Percentiles rank a stretch among this genome's conserved stretches.
phyloP scores from a whole-genome alignment of 495 filamentous ascomycete genomes.

The Staphylotrichum tortipilum region DNA sequence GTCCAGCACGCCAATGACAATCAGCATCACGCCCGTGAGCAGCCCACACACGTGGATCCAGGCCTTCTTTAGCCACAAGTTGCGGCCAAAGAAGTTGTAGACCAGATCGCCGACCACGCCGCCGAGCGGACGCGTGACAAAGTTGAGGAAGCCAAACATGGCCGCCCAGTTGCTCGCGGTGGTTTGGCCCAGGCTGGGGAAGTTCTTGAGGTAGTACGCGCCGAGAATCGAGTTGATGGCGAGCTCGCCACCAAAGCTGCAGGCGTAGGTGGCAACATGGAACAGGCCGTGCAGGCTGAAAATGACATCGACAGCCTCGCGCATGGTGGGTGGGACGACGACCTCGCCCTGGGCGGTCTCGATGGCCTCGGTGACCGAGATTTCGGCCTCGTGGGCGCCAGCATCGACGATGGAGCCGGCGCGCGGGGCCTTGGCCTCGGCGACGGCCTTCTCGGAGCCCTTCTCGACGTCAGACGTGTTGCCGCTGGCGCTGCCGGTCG shows the following conservation, averaged over 20 bases:
- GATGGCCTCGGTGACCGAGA: slow-evolving; percentile 16
- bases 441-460: not conserved
- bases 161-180: slow-evolving; percentile 68
- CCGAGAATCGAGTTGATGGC: slow-evolving; percentile 78
- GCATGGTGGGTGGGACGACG: slow-evolving; percentile 55
- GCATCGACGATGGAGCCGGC: too few species aligned
- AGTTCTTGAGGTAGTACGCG: slow-evolving; percentile 70
- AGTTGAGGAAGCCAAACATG: slow-evolving; percentile 85
- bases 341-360: slow-evolving; percentile 54
- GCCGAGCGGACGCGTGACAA: slow-evolving; percentile 64
- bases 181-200: slow-evolving; percentile 65
- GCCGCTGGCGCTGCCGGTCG: not conserved
- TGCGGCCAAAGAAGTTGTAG: slow-evolving; percentile 49
- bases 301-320: slow-evolving; percentile 39
- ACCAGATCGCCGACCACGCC: slow-evolving; percentile 66
- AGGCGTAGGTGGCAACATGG: slow-evolving; percentile 66
- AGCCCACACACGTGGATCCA: slow-evolving; percentile 57
- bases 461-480: slow-evolving; percentile 1
- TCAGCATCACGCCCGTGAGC: slow-evolving; percentile 55
- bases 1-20: slow-evolving; percentile 63
- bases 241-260: slow-evolving; percentile 78
- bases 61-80: slow-evolving; percentile 68
- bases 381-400: too few species aligned
- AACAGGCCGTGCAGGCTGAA: slow-evolving; percentile 60
- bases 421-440: too few species aligned